Percentiles rank a stretch among this genome's conserved stretches.
Evolutionary conservation across 805 yeast species (phyloP).

Genomic region (Saturnispora hagleri): DNA sequence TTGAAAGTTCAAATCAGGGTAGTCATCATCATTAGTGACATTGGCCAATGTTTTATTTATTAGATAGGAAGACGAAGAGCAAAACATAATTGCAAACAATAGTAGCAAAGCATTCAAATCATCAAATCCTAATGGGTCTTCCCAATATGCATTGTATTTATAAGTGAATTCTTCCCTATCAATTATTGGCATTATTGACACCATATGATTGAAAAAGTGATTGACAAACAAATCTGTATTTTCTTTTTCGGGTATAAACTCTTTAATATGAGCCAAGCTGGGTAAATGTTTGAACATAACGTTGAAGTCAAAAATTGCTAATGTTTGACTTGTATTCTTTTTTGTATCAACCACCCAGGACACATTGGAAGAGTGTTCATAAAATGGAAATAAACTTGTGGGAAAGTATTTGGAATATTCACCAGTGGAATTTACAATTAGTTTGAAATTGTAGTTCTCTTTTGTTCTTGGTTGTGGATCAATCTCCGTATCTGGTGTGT

Average conservation of each 20-base stretch:
- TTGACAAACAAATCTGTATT: conserved; percentile 12
- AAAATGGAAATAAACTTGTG: conserved; percentile 15
- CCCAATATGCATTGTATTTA: conserved; percentile 15
- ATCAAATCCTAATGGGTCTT: background rate
- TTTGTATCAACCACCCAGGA: conserved; percentile 11
- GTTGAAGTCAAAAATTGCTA: conserved; percentile 16
- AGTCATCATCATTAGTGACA: background rate
- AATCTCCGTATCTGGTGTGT: conserved; percentile 11
- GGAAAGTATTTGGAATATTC: conserved; percentile 20
- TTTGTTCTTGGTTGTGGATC: conserved; percentile 11
- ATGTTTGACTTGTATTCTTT: conserved; percentile 6
- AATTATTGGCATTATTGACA: conserved; percentile 19
- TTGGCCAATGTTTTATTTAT: background rate
- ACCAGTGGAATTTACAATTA: conserved; percentile 17
- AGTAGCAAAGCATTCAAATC: conserved; percentile 14
- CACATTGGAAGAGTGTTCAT: conserved; percentile 15
- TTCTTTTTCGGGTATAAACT: conserved; percentile 10
- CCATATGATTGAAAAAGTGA: conserved; percentile 16
- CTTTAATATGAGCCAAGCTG: conserved; percentile 5
- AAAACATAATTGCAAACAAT: conserved; percentile 16
- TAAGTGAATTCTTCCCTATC: conserved; percentile 16
- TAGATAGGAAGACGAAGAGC: conserved; percentile 14
- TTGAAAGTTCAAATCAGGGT: conserved; percentile 4
- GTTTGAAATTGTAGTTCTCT: conserved; percentile 17
- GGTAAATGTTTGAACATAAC: conserved; percentile 12